Conservation (phyloP, 345 rosid genomes). For the Cochlearia excelsa region DNA sequence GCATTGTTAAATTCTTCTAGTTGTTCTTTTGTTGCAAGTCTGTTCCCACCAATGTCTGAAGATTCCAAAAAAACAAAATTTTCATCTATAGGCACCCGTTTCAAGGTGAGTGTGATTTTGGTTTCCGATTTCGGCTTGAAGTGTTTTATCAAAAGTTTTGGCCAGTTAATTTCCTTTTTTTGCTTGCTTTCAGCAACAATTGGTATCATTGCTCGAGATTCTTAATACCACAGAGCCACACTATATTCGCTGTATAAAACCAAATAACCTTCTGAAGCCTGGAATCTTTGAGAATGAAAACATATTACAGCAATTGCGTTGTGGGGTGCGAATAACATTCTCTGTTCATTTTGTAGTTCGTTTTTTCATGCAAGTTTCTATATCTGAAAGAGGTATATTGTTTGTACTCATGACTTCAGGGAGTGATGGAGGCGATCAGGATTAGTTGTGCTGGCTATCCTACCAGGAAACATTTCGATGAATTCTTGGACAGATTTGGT, state of each 20-base stretch:
- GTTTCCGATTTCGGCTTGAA: constrained; percentile 8
- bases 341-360: constrained; percentile 5
- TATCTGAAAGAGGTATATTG: constrained; percentile 5
- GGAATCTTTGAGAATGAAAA: constrained; percentile 86
- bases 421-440: constrained; percentile 99
- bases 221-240: constrained; percentile 95
- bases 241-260: constrained; percentile 98
- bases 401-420: constrained; percentile 46
- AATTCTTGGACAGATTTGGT: constrained; percentile 82
- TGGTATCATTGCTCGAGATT: constrained; percentile 85
- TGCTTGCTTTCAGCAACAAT: constrained; percentile 76
- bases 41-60: constrained; percentile 75
- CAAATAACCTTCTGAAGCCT: constrained; percentile 96
- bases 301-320: constrained; percentile 82
- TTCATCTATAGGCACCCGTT: constrained; percentile 97
- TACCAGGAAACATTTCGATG: constrained; percentile 86
- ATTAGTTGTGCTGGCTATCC: constrained; percentile 99
- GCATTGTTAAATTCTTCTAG: constrained; percentile 84
- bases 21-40: constrained; percentile 79
- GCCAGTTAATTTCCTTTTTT: constrained; percentile 10
- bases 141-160: constrained; percentile 8
- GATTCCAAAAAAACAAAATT: constrained; percentile 91
- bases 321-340: constrained; percentile 76
- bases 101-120: constrained; percentile 60
- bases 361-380: constrained; percentile 8